phyloP scores from a whole-genome alignment of 1,284 basidiomycete genomes.

The Takashimella koratensis region DNA sequence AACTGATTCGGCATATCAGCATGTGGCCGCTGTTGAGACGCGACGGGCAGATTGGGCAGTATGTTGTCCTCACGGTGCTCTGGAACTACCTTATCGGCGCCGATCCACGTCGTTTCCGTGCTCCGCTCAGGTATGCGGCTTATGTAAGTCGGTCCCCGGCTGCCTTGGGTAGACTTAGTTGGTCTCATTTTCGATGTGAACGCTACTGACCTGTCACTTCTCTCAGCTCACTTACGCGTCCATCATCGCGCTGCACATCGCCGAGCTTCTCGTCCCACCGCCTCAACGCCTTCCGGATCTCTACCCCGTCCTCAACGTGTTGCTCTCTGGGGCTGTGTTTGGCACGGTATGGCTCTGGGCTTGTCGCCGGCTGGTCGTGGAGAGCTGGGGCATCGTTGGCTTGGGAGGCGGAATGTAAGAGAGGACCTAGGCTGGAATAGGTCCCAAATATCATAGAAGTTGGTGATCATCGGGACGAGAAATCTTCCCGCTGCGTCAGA shows the following conservation, averaged over 20 bases:
- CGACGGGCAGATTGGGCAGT: slow-evolving; percentile 74
- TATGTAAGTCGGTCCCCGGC: slow-evolving; percentile 53
- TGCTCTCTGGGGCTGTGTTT: slow-evolving; percentile 57
- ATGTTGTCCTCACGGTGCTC: slow-evolving; percentile 60
- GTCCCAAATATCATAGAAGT: too few relatives aligned
- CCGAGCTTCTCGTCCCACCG: slow-evolving; percentile 59
- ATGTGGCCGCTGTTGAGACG: slow-evolving; percentile 84
- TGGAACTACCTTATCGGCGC: slow-evolving; percentile 80
- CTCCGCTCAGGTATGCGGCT: slow-evolving; percentile 60
- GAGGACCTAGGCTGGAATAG: too few relatives aligned
- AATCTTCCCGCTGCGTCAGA: too few relatives aligned
- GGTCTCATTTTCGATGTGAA: too few relatives aligned
- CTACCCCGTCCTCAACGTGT: slow-evolving; percentile 77
- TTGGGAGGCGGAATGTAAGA: too few relatives aligned
- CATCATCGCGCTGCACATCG: slow-evolving; percentile 59
- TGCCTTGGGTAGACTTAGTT: neutral
- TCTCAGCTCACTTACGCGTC: slow-evolving; percentile 60
- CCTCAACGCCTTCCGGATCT: slow-evolving; percentile 75
- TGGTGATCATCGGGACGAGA: too few relatives aligned
- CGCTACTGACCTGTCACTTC: neutral
- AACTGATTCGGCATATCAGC: too few relatives aligned
- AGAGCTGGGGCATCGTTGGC: neutral
- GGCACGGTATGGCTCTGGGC: slow-evolving; percentile 53
- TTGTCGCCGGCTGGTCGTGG: neutral
- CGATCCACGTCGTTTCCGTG: slow-evolving; percentile 52